Base-by-base conservation (phyloP, 208 protist species). In the Leishmania martiniquensis region DNA sequence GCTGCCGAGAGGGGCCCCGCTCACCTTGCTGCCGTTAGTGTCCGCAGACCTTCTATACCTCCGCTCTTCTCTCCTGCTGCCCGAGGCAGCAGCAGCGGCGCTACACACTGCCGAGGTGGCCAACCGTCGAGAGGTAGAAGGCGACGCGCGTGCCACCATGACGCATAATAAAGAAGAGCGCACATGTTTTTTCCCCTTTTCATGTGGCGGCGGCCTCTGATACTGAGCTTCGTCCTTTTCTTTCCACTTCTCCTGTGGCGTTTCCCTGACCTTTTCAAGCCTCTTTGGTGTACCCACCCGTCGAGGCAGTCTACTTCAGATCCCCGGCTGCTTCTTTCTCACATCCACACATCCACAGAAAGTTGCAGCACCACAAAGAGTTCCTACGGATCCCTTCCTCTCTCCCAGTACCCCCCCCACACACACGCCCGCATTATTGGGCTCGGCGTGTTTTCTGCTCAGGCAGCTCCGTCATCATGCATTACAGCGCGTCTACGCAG, bases 401-500 rank as follows among this genome's bases (percentile, higher is more conserved):
- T 66, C 60, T 49, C 32, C 39, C 39, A 4, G 32, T 20, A 49
- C 39, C 34, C 20, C 47, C n/a, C n/a, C n/a, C n/a, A n/a, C n/a
- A n/a, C n/a, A n/a, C 63, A 72, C 44, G 49, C 57, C 57, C 29
- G 37, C 20, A 49, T 9, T 47, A 49, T 6, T 32, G 22, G 6
- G 22, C 39, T 68, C 39, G 1, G 63, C 22, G 63, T 68, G 37
- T 47, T 68, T 45, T 15, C 63, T n/a, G 42, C 9, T 20, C n/a
- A 68, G 39, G 20, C 13, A 1, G 25, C 39, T 12, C 47, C 6
- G 66, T 22, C 29, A 17, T 6, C 20, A 76, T 82, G 78, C 72
- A 17, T 49, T 20, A 5, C 37, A 57, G 51, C 59, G 69, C 67
- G 55, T 81, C 76, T 29, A 73, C 80, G 51, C 73, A 79, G 62